phyloP scores from a whole-genome alignment of 306 rosid genomes.

The Heteromeles arbutifolia region DNA sequence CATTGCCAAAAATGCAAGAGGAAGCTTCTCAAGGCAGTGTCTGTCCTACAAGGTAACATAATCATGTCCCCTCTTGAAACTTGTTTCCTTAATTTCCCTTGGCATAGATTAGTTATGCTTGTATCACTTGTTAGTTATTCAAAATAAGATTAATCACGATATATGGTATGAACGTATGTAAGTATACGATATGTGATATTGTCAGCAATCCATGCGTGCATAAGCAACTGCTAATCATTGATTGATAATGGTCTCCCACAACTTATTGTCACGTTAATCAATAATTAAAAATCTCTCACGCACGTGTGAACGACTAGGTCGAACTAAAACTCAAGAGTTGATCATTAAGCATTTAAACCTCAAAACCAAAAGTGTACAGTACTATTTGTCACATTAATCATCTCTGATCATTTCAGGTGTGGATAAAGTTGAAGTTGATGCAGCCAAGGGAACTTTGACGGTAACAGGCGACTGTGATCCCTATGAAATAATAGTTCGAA shows the following conservation, averaged over 20 bases:
- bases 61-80: background rate
- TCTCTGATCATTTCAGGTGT: conserved; percentile 30
- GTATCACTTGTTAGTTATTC: background rate
- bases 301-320: background rate
- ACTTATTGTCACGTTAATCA: background rate
- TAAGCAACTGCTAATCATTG: background rate
- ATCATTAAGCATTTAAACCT: no score
- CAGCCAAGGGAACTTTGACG: conserved; percentile 44
- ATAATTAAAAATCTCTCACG: background rate
- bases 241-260: background rate
- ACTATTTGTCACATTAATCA: background rate
- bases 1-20: conserved; percentile 49
- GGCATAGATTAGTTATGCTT: background rate
- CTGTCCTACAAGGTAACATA: conserved; percentile 45
- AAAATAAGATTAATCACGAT: background rate
- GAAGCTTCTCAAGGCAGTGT: conserved; percentile 46
- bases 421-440: conserved; percentile 62
- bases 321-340: background rate
- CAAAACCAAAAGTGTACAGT: background rate
- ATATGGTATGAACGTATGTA: no score
- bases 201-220: background rate
- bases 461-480: conserved; percentile 75
- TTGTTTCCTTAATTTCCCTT: background rate
- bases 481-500: conserved; percentile 35
- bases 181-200: background rate